Base-by-base conservation (phyloP, 345 rosid genomes). In the Citrus unshiu region DNA sequence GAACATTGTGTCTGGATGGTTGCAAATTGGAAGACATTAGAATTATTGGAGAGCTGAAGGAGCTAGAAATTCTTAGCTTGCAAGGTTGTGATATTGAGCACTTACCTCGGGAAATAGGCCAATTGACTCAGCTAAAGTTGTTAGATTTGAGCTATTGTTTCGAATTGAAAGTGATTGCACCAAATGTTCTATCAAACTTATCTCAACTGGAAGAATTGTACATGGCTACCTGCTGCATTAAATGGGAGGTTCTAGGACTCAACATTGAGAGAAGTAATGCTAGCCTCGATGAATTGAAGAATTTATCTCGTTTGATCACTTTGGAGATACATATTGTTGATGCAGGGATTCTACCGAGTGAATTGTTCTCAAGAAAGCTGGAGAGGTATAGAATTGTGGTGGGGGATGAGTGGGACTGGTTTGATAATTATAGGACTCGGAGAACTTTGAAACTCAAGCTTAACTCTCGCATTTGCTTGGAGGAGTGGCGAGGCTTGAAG, bases 201-300 rank as follows among this genome's bases (percentile, higher is more conserved):
- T 46, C 61, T 22, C 37, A 29, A 7, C 74, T 84, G 19, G 87
- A 86, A 35, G 86, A 86, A 14, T 32, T 86, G 39, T 77, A 34
- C 27, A 76, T 79, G 77, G 8, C 19, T 4, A 1, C 35, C 14
- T 46, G 83, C 62, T 83, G 78, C 39, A 5, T 10, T 19, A 12
- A 27, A 1, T 81, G 86, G 88, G 82, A 76, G 57, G 60, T 1
- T 3, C 8, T 0, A 34, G 0, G 27, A 65, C 32, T 5, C 0
- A 83, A 7, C 6, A 19, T 6, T 57, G 24, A 57, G 21, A 21
- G 8, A 57, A 57, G 61, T 18, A 57, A 57, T 57, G 61, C 25
- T 18, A 57, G 61, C 61, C 61, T 57, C 21, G 61, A 57, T 57
- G 84, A 85, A 73, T 39, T 83, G 69, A 76, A 78, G 21, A 16